These are phyloP conservation scores for Blastobotrys arbuscula DNA, from an alignment of 1,139 yeast species.

Conservation along the genomic window DNA sequence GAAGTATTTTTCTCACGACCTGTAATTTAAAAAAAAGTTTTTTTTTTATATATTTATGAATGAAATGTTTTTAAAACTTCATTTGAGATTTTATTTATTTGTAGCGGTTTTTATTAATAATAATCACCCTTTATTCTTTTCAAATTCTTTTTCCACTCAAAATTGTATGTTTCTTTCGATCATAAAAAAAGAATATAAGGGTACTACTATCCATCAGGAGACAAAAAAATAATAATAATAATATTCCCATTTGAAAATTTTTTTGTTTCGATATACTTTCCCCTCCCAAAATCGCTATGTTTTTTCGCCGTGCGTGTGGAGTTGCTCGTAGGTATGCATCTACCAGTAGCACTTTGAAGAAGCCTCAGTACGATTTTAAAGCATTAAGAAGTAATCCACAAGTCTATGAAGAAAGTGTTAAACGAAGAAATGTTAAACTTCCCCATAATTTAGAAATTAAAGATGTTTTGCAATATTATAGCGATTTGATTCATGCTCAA, in stretches of 20 bases:
- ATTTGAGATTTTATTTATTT: not conserved
- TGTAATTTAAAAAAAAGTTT: not conserved
- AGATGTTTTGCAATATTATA: slow-evolving; percentile 29
- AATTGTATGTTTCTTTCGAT: no score
- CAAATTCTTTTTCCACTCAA: no score
- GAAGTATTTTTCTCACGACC: not conserved
- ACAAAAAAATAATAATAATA: no score
- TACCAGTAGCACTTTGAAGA: slow-evolving; percentile 20
- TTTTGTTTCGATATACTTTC: no score
- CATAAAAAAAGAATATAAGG: no score
- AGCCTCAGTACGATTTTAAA: slow-evolving; percentile 48
- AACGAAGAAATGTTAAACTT: slow-evolving; percentile 40
- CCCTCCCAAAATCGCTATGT: no score
- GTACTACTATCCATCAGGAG: no score
- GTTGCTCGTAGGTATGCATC: slow-evolving; percentile 1
- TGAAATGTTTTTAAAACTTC: not conserved
- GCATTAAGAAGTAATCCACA: slow-evolving; percentile 39
- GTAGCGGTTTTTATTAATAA: not conserved
- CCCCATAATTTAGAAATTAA: slow-evolving; percentile 34
- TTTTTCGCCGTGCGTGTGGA: not conserved
- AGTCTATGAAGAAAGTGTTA: slow-evolving; percentile 43
- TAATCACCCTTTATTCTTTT: no score
- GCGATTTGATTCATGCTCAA: slow-evolving; percentile 22
- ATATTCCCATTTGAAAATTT: no score
- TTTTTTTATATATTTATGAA: not conserved